Base-by-base conservation (phyloP, 352 stramenopile species). In the Pythium coloratum region DNA sequence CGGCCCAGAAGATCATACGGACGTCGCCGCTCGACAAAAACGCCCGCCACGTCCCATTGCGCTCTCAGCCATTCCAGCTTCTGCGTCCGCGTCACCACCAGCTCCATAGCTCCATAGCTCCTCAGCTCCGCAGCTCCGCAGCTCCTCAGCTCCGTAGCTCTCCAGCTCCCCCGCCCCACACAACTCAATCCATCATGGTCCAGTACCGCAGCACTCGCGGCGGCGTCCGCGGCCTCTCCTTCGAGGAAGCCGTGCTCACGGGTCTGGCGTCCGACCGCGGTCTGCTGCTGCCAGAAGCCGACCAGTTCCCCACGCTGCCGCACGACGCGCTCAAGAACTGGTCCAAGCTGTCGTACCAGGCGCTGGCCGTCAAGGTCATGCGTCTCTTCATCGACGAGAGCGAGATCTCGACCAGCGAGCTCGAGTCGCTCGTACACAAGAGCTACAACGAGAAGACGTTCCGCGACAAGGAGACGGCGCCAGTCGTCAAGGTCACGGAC, bases 341-440 rank as follows among this genome's bases (percentile, higher is more conserved):
- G 94, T 78, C 93, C 42, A 76, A 70, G 47, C 82, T 99, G n/a
- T 92, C 86, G 62, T 99, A 98, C 79, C 79, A 95, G 62, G 92
- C 98, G 50, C 78, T 99, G 59, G 93, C 96, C 0, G 84, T 95
- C 33, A 86, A 98, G 59, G 90, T 99, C 56, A 98, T 99, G 86
- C 84, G 87, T 1, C 92, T 98, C 58, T 99, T 98, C 83, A 97
- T 99, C 55, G 86, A 96, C 64, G 88, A 97, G 42, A 87, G 92
- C 71, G 93, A 99, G 78, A 97, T 99, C 64, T 96, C 95, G 10
- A 80, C 76, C 9, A 71, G 76, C 3, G 87, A 98, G 59, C 86
- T 99, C 55, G 67, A 79, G 53, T 78, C 88, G 32, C 94, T 99
- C 70, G 87, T 99, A 54, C 74, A 90, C 59, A 92, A 92, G 76